Conservation (phyloP, 495 filamentous ascomycete species). For the Talaromyces nanjingensis region DNA sequence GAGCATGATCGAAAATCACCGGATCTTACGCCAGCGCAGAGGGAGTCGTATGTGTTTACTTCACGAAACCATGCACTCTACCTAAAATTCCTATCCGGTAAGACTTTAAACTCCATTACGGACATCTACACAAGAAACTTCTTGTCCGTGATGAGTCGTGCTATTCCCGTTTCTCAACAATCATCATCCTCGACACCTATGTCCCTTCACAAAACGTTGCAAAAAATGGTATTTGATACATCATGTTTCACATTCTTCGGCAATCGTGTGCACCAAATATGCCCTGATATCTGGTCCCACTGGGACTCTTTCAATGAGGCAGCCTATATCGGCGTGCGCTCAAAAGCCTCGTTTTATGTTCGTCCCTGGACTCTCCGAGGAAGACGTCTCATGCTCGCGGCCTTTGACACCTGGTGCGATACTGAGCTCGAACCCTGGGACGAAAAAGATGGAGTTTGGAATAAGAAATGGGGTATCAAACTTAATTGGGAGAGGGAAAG, state of each 20-base stretch:
- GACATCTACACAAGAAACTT: constrained; percentile 5
- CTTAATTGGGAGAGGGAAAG: constrained; percentile 11
- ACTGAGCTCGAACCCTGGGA: constrained; percentile 7
- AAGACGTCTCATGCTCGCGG: neutral
- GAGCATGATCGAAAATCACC: neutral
- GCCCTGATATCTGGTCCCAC: constrained; percentile 8
- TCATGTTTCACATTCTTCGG: constrained; percentile 10
- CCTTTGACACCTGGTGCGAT: constrained; percentile 9
- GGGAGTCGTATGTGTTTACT: neutral
- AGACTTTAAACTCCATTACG: neutral
- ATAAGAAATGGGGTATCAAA: constrained; percentile 10
- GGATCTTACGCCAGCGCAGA: neutral
- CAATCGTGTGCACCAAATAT: neutral
- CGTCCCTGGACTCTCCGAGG: neutral
- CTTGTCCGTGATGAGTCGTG: neutral
- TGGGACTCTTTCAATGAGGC: constrained; percentile 6
- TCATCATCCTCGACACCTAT: neutral
- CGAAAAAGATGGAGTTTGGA: neutral
- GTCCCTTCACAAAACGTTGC: neutral
- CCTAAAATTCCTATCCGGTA: constrained; percentile 5
- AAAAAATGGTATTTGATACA: constrained; percentile 7
- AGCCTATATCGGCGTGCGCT: constrained; percentile 8
- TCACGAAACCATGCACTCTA: constrained; percentile 7
- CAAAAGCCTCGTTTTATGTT: constrained; percentile 2
- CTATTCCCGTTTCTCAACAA: neutral